Conservation (phyloP, 805 yeast genomes). For the Jamesozyma piceae region DNA sequence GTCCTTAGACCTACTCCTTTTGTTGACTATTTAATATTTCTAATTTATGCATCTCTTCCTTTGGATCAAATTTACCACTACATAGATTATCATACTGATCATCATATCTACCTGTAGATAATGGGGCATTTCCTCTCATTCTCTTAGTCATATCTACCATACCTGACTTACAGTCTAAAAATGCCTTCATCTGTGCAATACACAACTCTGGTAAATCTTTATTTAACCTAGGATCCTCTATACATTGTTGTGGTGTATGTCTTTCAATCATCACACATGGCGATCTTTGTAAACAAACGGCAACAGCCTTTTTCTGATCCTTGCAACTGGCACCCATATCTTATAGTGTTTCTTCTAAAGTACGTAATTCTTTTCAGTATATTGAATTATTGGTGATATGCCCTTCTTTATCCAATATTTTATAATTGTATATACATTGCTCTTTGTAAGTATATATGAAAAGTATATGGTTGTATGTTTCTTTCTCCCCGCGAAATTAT, state of each 20-base stretch:
- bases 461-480: no score
- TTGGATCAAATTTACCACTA: conserved; percentile 72
- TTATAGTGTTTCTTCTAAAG: no score
- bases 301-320: conserved; percentile 91
- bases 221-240: conserved; percentile 68
- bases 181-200: conserved; percentile 72
- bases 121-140: conserved; percentile 86
- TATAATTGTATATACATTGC: no score
- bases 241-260: conserved; percentile 80
- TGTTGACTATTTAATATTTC: conserved; percentile 47
- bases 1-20: conserved; percentile 26
- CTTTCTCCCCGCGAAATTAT: no score
- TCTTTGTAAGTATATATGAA: no score
- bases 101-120: conserved; percentile 87
- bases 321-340: conserved; percentile 83
- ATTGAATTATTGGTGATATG: no score
- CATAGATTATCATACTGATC: conserved; percentile 74
- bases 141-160: conserved; percentile 86
- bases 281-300: conserved; percentile 88
- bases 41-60: conserved; percentile 69
- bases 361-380: no score
- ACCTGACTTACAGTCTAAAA: conserved; percentile 85
- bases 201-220: conserved; percentile 81
- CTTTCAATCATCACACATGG: conserved; percentile 92
- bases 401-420: no score